Percentiles rank a stretch among this genome's conserved stretches.
phyloP scores from a whole-genome alignment of 148 eudicot genomes.

The Talinum fruticosum region DNA sequence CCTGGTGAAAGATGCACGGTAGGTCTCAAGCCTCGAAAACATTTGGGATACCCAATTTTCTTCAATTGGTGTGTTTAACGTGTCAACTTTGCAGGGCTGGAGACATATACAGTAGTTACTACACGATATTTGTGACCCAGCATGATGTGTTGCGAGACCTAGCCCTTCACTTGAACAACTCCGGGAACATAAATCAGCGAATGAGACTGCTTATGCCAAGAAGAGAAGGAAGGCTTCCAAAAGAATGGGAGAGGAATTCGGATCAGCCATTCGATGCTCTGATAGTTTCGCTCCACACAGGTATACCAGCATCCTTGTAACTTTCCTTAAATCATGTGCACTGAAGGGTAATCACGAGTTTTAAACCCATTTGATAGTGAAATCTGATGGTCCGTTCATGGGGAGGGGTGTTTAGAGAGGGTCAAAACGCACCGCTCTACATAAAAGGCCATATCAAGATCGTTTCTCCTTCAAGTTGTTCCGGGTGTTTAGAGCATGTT shows the following conservation, averaged over 20 bases:
- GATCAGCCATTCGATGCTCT: constrained; percentile 68
- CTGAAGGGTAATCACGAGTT: background rate
- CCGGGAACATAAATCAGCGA: constrained; percentile 43
- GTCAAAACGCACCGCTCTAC: too few relatives aligned
- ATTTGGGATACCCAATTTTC: background rate
- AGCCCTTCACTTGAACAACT: constrained; percentile 62
- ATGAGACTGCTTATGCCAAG: constrained; percentile 70
- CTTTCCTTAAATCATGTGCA: background rate
- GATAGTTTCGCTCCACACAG: constrained; percentile 71
- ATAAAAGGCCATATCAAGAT: too few relatives aligned
- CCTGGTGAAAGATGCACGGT: constrained; percentile 72
- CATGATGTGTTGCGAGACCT: constrained; percentile 87
- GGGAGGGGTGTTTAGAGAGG: too few relatives aligned
- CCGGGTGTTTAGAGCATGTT: too few relatives aligned
- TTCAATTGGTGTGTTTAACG: background rate
- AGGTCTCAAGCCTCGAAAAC: constrained; percentile 6
- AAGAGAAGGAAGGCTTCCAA: constrained; percentile 62
- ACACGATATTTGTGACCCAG: constrained; percentile 68
- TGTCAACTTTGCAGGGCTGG: constrained; percentile 53
- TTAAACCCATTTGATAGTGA: too few relatives aligned
- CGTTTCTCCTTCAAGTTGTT: too few relatives aligned
- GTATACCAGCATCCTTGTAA: constrained; percentile 26
- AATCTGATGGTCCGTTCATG: too few relatives aligned
- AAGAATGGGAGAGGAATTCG: constrained; percentile 70
- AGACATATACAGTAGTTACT: constrained; percentile 66